Evolutionary conservation across 345 rosid genomes (phyloP).

Genomic region (Turritis glabra): DNA sequence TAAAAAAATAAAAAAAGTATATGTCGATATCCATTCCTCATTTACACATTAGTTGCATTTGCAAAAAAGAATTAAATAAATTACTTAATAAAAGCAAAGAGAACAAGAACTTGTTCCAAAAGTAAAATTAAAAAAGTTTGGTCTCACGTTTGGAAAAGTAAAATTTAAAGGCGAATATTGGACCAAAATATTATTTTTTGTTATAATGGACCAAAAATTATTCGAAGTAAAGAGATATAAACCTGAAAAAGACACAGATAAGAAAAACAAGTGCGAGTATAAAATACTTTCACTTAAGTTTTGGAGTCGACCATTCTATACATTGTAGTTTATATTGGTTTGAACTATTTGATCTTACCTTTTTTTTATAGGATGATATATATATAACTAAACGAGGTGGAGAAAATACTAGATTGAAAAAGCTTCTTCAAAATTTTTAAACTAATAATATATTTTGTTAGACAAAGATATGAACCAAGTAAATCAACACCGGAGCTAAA

Average conservation of each 20-base stretch:
- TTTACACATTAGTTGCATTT: background rate
- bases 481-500: background rate
- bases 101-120: constrained; percentile 35
- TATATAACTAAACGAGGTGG: background rate
- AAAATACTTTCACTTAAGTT: background rate
- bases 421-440: background rate
- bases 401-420: background rate
- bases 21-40: background rate
- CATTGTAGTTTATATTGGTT: background rate
- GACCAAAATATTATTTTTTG: background rate
- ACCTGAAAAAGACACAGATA: background rate
- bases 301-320: background rate
- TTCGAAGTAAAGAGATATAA: background rate
- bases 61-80: background rate
- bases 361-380: background rate
- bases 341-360: background rate
- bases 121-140: constrained; percentile 5
- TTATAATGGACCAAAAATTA: constrained; percentile 3
- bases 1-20: background rate
- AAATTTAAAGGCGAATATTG: constrained; percentile 22
- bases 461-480: background rate
- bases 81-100: constrained; percentile 27
- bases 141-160: constrained; percentile 13
- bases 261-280: background rate
- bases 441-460: background rate